Percentiles rank a stretch among this genome's conserved stretches.
These are phyloP conservation scores for Chrysoporthe deuterocubensis DNA, from an alignment of 2,329 filamentous ascomycete genomes.

Conservation along the genomic window DNA sequence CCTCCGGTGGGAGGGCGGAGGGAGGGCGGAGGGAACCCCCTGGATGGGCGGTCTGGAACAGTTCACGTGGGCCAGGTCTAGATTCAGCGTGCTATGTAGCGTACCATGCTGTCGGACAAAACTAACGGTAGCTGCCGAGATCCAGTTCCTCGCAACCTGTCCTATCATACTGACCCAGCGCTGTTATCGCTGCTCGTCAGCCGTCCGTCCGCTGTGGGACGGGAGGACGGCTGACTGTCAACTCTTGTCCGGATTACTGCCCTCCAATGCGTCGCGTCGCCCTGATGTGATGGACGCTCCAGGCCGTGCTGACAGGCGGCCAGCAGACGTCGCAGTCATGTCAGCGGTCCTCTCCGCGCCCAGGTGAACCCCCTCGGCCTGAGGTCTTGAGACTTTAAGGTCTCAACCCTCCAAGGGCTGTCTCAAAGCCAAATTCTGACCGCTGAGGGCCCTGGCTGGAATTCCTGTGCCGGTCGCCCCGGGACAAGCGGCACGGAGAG, in stretches of 20 bases:
- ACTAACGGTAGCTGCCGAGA: conserved; percentile 7
- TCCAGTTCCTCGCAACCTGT: not conserved
- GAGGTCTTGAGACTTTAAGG: not conserved
- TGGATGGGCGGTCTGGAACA: not conserved
- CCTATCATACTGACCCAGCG: not conserved
- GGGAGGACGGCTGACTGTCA: not conserved
- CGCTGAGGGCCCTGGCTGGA: no score
- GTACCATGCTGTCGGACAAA: not conserved
- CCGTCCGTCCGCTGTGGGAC: not conserved
- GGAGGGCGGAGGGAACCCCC: not conserved
- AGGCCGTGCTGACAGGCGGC: not conserved
- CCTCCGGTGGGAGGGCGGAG: not conserved
- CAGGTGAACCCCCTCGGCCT: not conserved
- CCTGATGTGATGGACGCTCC: no score
- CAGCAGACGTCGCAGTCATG: not conserved
- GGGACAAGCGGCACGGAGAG: no score
- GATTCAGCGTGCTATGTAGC: not conserved
- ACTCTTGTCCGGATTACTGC: no score
- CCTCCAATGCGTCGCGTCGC: not conserved
- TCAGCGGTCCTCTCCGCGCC: not conserved
- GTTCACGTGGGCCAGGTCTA: conserved; percentile 3
- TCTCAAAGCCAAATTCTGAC: not conserved
- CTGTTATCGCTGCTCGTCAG: not conserved
- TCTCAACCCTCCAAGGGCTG: not conserved
- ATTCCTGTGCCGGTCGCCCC: no score